Evolutionary conservation across 495 filamentous ascomycete genomes (phyloP).

Genomic region (Terfezia claveryi): DNA sequence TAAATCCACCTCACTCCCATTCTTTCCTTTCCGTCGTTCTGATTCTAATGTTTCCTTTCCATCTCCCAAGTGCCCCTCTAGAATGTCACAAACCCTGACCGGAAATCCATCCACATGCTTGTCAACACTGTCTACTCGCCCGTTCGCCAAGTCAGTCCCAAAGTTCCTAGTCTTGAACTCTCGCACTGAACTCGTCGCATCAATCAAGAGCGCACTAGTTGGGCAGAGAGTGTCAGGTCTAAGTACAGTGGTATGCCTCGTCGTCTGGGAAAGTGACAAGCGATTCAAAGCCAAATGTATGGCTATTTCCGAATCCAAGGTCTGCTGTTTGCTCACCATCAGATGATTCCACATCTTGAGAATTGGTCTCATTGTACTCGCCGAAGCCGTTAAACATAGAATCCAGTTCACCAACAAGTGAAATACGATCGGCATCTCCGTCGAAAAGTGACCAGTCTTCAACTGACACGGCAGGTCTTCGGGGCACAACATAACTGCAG

Average conservation of each 20-base stretch:
- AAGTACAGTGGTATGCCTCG: background rate
- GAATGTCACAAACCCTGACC: no score
- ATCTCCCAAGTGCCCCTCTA: no score
- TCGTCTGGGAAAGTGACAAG: background rate
- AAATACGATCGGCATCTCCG: background rate
- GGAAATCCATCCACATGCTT: no score
- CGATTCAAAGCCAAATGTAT: background rate
- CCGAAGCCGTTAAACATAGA: no score
- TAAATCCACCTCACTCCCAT: no score
- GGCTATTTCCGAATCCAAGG: background rate
- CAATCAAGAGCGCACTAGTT: background rate
- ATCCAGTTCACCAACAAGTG: no score
- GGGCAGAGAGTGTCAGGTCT: background rate
- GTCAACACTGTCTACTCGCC: no score
- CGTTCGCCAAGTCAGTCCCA: no score
- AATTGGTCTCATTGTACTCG: no score
- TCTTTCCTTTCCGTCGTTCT: no score
- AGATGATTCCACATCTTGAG: no score
- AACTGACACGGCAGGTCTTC: constrained; percentile 87
- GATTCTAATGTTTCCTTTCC: no score
- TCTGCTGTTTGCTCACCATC: background rate
- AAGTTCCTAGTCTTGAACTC: background rate
- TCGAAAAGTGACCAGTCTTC: background rate
- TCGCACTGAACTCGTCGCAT: background rate
- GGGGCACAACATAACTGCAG: constrained; percentile 94